These are phyloP conservation scores for Plasmodium fragile DNA, from an alignment of 169 alveolate genomes.

Conservation along the genomic window DNA sequence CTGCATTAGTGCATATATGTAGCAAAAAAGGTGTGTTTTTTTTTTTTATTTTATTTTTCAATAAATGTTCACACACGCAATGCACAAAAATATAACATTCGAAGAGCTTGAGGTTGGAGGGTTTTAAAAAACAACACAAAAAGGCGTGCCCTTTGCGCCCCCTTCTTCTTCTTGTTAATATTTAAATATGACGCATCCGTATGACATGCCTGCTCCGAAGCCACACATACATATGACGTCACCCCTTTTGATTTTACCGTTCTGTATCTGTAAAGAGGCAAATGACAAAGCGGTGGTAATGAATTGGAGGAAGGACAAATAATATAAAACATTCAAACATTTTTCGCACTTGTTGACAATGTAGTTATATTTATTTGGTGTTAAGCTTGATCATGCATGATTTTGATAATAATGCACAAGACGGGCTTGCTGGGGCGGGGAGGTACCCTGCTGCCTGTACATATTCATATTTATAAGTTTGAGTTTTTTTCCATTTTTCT, in stretches of 20 bases:
- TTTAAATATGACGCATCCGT: conserved; percentile 80
- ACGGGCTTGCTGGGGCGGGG: neutral
- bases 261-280: conserved; percentile 64
- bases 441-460: neutral
- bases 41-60: neutral
- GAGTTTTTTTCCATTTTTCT: neutral
- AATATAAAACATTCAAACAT: neutral
- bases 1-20: neutral
- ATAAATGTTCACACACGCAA: neutral
- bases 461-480: neutral
- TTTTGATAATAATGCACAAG: neutral
- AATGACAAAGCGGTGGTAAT: neutral
- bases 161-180: conserved; percentile 59
- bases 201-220: conserved; percentile 85
- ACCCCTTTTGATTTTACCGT: conserved; percentile 77
- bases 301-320: neutral
- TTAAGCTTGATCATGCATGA: neutral
- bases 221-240: conserved; percentile 83
- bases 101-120: neutral
- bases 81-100: neutral
- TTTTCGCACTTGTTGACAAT: neutral
- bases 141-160: neutral
- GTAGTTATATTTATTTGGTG: neutral
- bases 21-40: neutral
- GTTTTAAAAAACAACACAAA: neutral